phyloP scores from a whole-genome alignment of 2,329 filamentous ascomycete genomes.

The Pleurostoma richardsiae region DNA sequence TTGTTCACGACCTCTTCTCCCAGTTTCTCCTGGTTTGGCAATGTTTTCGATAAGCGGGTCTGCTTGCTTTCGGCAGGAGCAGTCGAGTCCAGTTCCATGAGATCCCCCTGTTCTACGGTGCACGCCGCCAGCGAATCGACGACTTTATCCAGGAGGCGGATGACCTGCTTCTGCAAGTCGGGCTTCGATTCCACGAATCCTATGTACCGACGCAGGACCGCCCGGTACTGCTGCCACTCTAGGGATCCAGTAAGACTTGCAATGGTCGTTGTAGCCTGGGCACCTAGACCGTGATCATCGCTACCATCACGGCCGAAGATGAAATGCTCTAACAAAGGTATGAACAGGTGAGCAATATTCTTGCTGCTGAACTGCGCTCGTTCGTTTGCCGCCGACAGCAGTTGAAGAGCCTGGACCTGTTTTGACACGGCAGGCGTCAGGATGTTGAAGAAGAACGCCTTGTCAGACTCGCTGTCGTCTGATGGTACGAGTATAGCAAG shows the following conservation, averaged over 20 bases:
- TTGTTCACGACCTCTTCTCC: slow-evolving; percentile 66
- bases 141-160: slow-evolving; percentile 75
- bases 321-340: slow-evolving; percentile 91
- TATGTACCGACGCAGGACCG: slow-evolving; percentile 77
- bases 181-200: slow-evolving; percentile 76
- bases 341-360: slow-evolving; percentile 80
- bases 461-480: slow-evolving; percentile 59
- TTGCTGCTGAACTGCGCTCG: slow-evolving; percentile 63
- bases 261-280: slow-evolving; percentile 80
- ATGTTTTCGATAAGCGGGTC: slow-evolving; percentile 52
- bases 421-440: slow-evolving; percentile 84
- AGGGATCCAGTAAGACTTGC: slow-evolving; percentile 69
- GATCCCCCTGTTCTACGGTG: slow-evolving; percentile 26
- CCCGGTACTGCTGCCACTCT: slow-evolving; percentile 87
- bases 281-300: slow-evolving; percentile 81
- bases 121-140: slow-evolving; percentile 69
- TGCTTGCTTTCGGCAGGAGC: slow-evolving; percentile 16
- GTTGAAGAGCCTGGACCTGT: slow-evolving; percentile 76
- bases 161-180: slow-evolving; percentile 79
- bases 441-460: slow-evolving; percentile 88
- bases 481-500: slow-evolving; percentile 62
- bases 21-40: slow-evolving; percentile 65
- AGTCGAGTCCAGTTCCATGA: slow-evolving; percentile 34
- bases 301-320: slow-evolving; percentile 72
- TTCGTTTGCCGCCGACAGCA: slow-evolving; percentile 65